These are phyloP conservation scores for Dioscorea dumetorum DNA, from an alignment of 106 monocot genomes.

Conservation along the genomic window DNA sequence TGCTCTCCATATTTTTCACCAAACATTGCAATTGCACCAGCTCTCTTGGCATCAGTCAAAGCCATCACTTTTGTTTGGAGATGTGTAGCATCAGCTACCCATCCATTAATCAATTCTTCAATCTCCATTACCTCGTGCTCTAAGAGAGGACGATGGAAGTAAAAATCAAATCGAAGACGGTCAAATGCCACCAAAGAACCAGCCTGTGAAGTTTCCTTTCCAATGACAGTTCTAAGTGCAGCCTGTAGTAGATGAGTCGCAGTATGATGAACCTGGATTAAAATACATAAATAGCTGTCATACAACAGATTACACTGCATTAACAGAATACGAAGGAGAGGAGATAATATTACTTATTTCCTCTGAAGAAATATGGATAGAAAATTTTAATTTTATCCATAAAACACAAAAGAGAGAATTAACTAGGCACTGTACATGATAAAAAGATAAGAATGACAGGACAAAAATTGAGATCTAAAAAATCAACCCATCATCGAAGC, in stretches of 20 bases:
- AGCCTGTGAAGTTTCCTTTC: slow-evolving; percentile 88
- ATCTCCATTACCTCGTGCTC: slow-evolving; percentile 63
- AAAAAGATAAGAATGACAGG: no score
- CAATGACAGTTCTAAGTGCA: slow-evolving; percentile 75
- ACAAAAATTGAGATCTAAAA: no score
- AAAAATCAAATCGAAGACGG: slow-evolving; percentile 94
- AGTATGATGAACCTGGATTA: slow-evolving; percentile 81
- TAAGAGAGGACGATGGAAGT: slow-evolving; percentile 75
- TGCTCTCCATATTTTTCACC: slow-evolving; percentile 96
- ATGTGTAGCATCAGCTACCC: slow-evolving; percentile 63
- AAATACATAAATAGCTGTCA: neutral
- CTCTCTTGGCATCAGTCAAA: slow-evolving; percentile 69
- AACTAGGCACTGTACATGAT: no score
- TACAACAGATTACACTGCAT: no score
- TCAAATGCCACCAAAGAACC: slow-evolving; percentile 97
- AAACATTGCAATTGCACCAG: slow-evolving; percentile 98
- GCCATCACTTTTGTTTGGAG: slow-evolving; percentile 88
- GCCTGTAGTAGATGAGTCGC: slow-evolving; percentile 98
- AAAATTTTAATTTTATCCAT: no score
- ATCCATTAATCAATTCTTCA: slow-evolving; percentile 72
- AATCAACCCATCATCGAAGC: no score
- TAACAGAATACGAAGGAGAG: no score
- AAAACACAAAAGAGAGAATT: no score
- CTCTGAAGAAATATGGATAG: no score
- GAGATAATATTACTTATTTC: no score